phyloP scores from a whole-genome alignment of 2,329 filamentous ascomycete genomes.

The Dactylellina leptospora region DNA sequence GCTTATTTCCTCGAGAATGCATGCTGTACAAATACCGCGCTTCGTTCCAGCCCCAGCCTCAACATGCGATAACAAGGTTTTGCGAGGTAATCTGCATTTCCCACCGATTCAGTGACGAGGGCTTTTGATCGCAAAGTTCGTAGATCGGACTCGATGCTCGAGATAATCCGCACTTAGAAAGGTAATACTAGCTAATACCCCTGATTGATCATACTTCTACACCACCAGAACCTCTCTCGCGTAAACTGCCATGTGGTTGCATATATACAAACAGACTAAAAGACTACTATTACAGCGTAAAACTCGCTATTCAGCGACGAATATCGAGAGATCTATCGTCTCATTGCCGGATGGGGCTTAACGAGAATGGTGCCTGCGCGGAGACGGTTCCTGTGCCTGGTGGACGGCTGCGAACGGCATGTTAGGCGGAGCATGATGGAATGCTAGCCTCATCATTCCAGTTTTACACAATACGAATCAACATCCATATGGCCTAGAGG shows the following conservation, averaged over 20 bases:
- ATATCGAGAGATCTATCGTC: constrained; percentile 10
- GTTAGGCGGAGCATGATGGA: constrained; percentile 33
- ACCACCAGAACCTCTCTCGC: not conserved
- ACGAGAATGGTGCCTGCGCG: constrained; percentile 12
- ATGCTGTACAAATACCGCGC: constrained; percentile 13
- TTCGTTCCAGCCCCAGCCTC: not conserved
- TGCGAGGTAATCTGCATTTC: no score
- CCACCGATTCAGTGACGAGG: not conserved
- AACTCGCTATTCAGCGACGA: constrained; percentile 14
- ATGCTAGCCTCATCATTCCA: constrained; percentile 51
- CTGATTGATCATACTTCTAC: constrained; percentile 4
- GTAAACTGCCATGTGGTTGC: constrained; percentile 14
- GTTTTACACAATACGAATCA: constrained; percentile 32
- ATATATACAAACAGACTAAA: not conserved
- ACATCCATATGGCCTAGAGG: constrained; percentile 8
- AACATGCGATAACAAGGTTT: constrained; percentile 8
- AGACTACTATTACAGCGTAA: constrained; percentile 1
- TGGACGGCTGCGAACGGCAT: constrained; percentile 36
- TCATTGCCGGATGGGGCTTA: constrained; percentile 9
- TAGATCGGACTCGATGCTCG: constrained; percentile 14
- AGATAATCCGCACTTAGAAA: constrained; percentile 7
- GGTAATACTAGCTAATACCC: not conserved
- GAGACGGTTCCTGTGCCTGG: constrained; percentile 40
- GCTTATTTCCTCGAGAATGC: not conserved
- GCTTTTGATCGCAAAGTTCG: constrained; percentile 30